Conservation (phyloP, 177 flowering plant species). For the Tripterygium wilfordii region DNA sequence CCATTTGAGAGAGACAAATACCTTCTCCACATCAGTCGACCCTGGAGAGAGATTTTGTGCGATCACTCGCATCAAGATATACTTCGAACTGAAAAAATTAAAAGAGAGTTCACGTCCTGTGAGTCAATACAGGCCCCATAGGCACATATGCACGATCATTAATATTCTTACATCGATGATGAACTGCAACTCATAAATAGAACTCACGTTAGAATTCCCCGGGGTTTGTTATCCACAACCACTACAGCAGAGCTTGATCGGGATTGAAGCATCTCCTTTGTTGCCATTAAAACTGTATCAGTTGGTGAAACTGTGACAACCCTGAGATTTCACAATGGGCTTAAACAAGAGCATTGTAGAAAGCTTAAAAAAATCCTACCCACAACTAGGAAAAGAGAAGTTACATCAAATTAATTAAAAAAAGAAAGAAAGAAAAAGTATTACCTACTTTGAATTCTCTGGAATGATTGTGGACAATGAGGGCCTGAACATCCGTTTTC, state of each 20-base stretch:
- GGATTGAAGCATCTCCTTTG: slow-evolving; percentile 84
- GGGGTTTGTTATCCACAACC: slow-evolving; percentile 70
- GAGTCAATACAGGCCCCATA: not conserved
- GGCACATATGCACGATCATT: not conserved
- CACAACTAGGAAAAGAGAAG: not conserved
- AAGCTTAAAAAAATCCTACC: not conserved
- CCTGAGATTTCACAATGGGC: slow-evolving; percentile 34
- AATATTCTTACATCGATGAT: not conserved
- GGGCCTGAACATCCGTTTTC: slow-evolving; percentile 85
- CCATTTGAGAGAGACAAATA: slow-evolving; percentile 13
- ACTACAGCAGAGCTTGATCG: slow-evolving; percentile 63
- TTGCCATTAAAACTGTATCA: slow-evolving; percentile 67
- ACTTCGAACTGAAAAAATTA: slow-evolving; percentile 60
- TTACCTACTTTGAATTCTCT: slow-evolving; percentile 99
- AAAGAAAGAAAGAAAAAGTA: slow-evolving; percentile 27
- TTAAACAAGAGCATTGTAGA: slow-evolving; percentile 6
- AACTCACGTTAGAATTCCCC: slow-evolving; percentile 90
- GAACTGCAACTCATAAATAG: too few relatives aligned
- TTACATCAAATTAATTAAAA: not conserved
- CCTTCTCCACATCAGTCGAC: slow-evolving; percentile 82
- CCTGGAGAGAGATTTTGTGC: slow-evolving; percentile 77
- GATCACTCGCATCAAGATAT: slow-evolving; percentile 91
- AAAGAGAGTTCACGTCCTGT: not conserved
- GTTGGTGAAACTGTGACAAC: slow-evolving; percentile 65
- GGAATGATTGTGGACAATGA: slow-evolving; percentile 77